Evolutionary conservation across 2,329 filamentous ascomycete genomes (phyloP), one percentile per base, ranked within the genome.

Genomic region (Colletotrichum sp.): DNA sequence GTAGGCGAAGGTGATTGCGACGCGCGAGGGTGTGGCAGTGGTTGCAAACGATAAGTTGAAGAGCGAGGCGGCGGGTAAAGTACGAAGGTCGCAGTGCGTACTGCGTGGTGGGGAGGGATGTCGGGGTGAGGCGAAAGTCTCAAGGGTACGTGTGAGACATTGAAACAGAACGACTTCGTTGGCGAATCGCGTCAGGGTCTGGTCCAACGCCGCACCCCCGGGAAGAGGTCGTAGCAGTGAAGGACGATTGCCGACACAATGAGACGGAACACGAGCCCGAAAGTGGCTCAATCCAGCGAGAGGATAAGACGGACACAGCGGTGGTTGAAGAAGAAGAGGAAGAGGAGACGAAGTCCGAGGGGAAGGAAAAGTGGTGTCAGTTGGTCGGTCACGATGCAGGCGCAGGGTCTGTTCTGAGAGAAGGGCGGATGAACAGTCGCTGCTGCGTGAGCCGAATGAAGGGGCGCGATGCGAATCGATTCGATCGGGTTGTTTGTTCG

Each of bases 131-230:
- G 21, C 55, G 21, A 67, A 65, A 52, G 49, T 60, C 34, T 70
- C 72, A 70, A 75, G 62, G 68, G 71, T 62, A 66, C 16, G 66
- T 64, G 34, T 77, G 66, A 76, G 73, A 76, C 73, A 73, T 76
- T 73, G 60, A 63, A 73, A 70, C 65, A 55, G 21, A 55, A 59
- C 24, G 70, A 49, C 57, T 15, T 52, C 59, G 64, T 60, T 68
- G 69, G 59, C 71, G 64, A 73, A 73, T 76, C 39, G 73, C 70
- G 73, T 64, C 32, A 21, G 55, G 63, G 32, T 65, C n/a, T 52
- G 44, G 44, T 52, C 34, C 44, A 59, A 59, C 67, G 57, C 57
- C 36, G 57, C 36, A 63, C 24, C 72, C 28, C 34, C 34, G 34
- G 65, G 59, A 44, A 18, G 7, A 59, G 49, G 49, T 44, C 52